Evolutionary conservation across 345 rosid genomes (phyloP).

Genomic region (Eucalyptus rudis): DNA sequence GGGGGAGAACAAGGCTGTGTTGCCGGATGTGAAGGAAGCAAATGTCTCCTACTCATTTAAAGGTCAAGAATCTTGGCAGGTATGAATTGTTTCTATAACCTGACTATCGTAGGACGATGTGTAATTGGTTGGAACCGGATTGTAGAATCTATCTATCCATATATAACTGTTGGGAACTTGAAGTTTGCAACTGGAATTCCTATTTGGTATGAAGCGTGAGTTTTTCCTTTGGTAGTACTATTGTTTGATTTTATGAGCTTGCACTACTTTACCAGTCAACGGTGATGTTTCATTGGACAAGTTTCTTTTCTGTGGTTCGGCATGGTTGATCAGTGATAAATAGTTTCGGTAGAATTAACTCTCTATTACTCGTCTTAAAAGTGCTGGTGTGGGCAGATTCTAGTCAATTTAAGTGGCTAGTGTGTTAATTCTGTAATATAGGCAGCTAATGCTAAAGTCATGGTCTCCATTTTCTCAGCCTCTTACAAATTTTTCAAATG

Average conservation of each 20-base stretch:
- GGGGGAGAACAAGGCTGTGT: conserved; percentile 41
- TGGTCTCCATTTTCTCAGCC: conserved; percentile 40
- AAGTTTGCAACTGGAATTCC: not conserved
- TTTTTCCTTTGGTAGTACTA: not conserved
- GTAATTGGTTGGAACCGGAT: not conserved
- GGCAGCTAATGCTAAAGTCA: not conserved
- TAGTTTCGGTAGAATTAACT: not conserved
- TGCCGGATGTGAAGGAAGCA: conserved; percentile 43
- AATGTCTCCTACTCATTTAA: conserved; percentile 29
- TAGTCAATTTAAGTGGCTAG: not conserved
- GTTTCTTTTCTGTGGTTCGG: not conserved
- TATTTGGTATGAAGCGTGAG: not conserved
- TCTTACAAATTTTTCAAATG: conserved; percentile 33
- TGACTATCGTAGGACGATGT: not conserved
- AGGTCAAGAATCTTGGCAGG: conserved; percentile 87
- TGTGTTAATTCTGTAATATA: not conserved
- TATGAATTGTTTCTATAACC: not conserved
- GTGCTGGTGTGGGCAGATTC: not conserved
- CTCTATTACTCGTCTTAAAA: not conserved
- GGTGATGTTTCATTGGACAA: not conserved
- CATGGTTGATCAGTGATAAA: not conserved
- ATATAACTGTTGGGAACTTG: not conserved
- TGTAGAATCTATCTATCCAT: not conserved
- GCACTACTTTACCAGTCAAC: not conserved
- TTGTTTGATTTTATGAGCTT: not conserved